These are phyloP conservation scores for Brassica balearica DNA, from an alignment of 441 rosid genomes.

Conservation along the genomic window DNA sequence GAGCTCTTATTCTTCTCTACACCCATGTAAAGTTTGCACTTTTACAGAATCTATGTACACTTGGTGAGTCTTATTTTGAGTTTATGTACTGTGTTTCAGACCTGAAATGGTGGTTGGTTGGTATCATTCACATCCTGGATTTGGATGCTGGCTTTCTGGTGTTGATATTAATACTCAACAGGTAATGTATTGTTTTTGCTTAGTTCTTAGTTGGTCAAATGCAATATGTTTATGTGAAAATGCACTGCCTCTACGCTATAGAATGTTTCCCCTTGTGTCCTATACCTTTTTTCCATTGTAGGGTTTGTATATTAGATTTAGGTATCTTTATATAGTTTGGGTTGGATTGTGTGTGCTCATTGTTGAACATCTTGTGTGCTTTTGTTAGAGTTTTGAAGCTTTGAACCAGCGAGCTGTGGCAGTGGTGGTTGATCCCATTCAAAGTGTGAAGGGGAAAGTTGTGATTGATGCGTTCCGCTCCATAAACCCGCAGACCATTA, in stretches of 20 bases:
- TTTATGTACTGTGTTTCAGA: slow-evolving; percentile 43
- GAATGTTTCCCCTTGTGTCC: slow-evolving; percentile 10
- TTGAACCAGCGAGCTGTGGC: slow-evolving; percentile 97
- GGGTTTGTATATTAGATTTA: not conserved
- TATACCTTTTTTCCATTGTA: not conserved
- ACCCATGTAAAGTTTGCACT: not conserved
- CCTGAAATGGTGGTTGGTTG: slow-evolving; percentile 99
- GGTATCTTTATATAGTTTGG: not conserved
- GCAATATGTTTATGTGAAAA: not conserved
- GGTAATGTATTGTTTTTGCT: slow-evolving; percentile 46
- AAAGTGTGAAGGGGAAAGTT: slow-evolving; percentile 97
- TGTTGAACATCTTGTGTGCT: slow-evolving; percentile 23
- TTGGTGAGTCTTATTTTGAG: not conserved
- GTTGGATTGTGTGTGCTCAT: slow-evolving; percentile 8
- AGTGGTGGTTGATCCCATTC: slow-evolving; percentile 98
- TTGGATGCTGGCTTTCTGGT: slow-evolving; percentile 99
- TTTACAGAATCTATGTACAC: not conserved
- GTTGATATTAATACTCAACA: slow-evolving; percentile 98
- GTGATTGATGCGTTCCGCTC: slow-evolving; percentile 98
- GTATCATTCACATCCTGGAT: slow-evolving; percentile 99
- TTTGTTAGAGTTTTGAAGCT: slow-evolving; percentile 97
- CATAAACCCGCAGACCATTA: slow-evolving; percentile 97
- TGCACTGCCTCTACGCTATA: not conserved
- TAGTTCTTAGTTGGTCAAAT: slow-evolving; percentile 9
- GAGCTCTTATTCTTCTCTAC: not conserved